Conservation (phyloP, 192 early-diverging fungal genomes). For the Obelidium mucronatum region DNA sequence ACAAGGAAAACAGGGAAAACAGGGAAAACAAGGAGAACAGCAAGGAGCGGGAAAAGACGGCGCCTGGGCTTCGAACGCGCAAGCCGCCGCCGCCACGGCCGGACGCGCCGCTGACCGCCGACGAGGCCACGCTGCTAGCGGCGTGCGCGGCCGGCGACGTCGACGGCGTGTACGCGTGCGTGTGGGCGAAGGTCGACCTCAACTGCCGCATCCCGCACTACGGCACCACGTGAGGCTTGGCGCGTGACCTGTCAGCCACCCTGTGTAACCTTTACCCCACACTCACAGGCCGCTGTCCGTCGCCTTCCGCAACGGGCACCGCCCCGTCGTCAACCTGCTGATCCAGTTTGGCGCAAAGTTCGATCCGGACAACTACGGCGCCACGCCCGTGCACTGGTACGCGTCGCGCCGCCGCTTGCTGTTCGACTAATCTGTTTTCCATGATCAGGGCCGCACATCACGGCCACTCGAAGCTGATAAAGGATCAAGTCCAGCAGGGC, state of each 20-base stretch:
- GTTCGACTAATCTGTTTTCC: not conserved
- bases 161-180: slow-evolving; percentile 39
- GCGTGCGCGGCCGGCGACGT: slow-evolving; percentile 40
- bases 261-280: not conserved
- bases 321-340: slow-evolving; percentile 32
- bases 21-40: too few relatives aligned
- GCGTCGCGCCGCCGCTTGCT: not conserved
- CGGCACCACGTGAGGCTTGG: slow-evolving; percentile 38
- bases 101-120: not conserved
- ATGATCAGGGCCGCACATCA: slow-evolving; percentile 38
- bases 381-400: slow-evolving; percentile 47
- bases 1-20: too few relatives aligned
- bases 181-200: slow-evolving; percentile 43
- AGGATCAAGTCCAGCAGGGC: slow-evolving; percentile 32
- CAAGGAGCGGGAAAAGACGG: not conserved
- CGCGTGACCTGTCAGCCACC: not conserved
- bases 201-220: slow-evolving; percentile 42
- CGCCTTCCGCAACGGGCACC: slow-evolving; percentile 40
- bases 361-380: slow-evolving; percentile 45
- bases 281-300: slow-evolving; percentile 35
- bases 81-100: not conserved
- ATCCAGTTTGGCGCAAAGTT: slow-evolving; percentile 47
- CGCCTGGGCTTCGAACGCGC: not conserved
- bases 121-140: slow-evolving; percentile 30
- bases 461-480: slow-evolving; percentile 35